These are phyloP conservation scores for Pseudoturritis turrita DNA, from an alignment of 345 rosid genomes.

Conservation along the genomic window DNA sequence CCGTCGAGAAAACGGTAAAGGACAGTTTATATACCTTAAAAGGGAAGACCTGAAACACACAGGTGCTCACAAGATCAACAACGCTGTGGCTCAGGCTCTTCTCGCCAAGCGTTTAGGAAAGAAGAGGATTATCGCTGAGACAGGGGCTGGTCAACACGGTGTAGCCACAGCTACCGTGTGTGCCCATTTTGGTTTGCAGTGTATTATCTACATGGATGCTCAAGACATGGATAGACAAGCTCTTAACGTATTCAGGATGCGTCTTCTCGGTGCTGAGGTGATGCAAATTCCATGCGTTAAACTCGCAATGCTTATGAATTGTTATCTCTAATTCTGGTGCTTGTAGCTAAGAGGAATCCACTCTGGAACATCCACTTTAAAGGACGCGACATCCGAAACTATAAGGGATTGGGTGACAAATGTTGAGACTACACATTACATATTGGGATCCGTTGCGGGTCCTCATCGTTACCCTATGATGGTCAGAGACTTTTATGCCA, in stretches of 20 bases:
- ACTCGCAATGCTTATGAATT: not conserved
- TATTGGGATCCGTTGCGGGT: constrained; percentile 92
- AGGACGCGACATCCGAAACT: constrained; percentile 75
- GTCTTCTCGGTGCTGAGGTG: constrained; percentile 93
- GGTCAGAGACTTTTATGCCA: constrained; percentile 93
- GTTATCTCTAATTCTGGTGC: not conserved
- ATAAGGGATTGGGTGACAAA: constrained; percentile 95
- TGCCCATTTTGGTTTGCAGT: constrained; percentile 80
- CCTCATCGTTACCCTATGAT: constrained; percentile 99
- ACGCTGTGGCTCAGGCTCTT: constrained; percentile 85
- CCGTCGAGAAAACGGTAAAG: constrained; percentile 68
- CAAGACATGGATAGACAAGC: constrained; percentile 95
- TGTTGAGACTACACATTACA: constrained; percentile 89
- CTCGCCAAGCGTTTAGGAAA: constrained; percentile 86
- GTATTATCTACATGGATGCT: constrained; percentile 91
- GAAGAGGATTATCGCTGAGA: constrained; percentile 80
- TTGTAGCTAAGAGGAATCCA: constrained; percentile 62
- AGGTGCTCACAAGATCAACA: constrained; percentile 91
- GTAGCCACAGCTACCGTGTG: constrained; percentile 99
- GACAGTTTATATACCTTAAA: constrained; percentile 77
- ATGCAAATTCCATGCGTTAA: not conserved
- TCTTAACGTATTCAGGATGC: constrained; percentile 91
- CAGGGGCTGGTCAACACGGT: constrained; percentile 99
- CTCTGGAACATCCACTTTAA: constrained; percentile 70
- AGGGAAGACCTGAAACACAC: constrained; percentile 97